These are phyloP conservation scores for Daedaleopsis sinensis DNA, from an alignment of 768 basidiomycete genomes.

Conservation along the genomic window DNA sequence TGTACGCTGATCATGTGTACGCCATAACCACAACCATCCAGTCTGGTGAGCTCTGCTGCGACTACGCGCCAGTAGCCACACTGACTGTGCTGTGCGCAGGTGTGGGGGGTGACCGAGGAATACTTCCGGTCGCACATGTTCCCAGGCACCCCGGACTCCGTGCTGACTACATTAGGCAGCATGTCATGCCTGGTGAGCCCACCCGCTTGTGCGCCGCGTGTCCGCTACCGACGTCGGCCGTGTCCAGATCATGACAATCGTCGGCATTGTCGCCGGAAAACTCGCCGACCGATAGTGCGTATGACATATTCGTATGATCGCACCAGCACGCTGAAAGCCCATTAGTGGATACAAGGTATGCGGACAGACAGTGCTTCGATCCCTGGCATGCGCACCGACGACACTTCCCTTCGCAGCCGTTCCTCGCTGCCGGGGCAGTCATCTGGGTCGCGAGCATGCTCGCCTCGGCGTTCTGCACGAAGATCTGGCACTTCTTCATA, in stretches of 20 bases:
- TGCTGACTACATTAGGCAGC: conserved; percentile 31
- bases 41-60: not conserved
- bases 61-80: not conserved
- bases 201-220: not conserved
- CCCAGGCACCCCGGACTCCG: conserved; percentile 16
- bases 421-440: conserved; percentile 34
- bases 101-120: conserved; percentile 37
- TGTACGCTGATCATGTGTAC: not conserved
- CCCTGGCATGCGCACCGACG: not conserved
- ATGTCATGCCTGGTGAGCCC: conserved; percentile 24
- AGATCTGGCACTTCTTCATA: conserved; percentile 36
- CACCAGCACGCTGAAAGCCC: not conserved
- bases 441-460: conserved; percentile 33
- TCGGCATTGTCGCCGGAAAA: conserved; percentile 34
- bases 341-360: conserved; percentile 23
- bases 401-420: conserved; percentile 21
- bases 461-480: conserved; percentile 34
- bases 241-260: conserved; percentile 30
- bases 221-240: not conserved
- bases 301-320: not conserved
- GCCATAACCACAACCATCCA: not conserved
- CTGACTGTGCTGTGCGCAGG: conserved; percentile 19
- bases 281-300: conserved; percentile 37
- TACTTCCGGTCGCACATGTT: conserved; percentile 34
- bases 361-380: not conserved